Base-by-base conservation (phyloP, 208 protist genomes). In the Leishmania turanica region DNA sequence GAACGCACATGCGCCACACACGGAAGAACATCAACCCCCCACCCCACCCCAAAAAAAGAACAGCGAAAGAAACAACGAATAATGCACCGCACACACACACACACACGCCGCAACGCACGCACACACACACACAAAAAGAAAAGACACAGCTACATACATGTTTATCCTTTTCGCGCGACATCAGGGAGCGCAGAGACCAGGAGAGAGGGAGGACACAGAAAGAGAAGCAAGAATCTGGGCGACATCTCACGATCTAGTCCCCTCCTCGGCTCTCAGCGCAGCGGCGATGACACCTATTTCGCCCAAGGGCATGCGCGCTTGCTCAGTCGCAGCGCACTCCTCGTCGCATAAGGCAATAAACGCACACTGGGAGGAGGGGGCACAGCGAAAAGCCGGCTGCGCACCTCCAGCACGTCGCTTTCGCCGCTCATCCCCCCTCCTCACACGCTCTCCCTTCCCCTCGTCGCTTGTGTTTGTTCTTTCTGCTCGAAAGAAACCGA, bases 111-210 rank as follows among this genome's bases (percentile, higher is more conserved):
- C 37, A 78, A 58, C 73, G 64, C 49, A 42, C 31, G 17, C 62
- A 79, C 4, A 0, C 9, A 51, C 70, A 45, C 49, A 45, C 40
- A 72, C 37, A 81, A 42, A 77, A n/a, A 27, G 0, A 70, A 75
- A 21, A 56, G 49, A 80, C 34, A 68, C 47, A 73, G n/a, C 65
- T 70, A 70, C 37, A 47, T 70, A 70, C 65, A 70, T 70, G 5
- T 49, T 24, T n/a, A 47, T n/a, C 17, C 3, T 3, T 27, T 40
- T 7, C 13, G 65, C 65, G 11, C 21, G 65, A 49, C 17, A 13
- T 8, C 7, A 49, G 37, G 40, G 6, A 47, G 8, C 37, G 19
- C 4, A 40, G 65, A 70, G 64, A 24, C 31, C 1, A 69, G 31
- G n/a, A 15, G n/a, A 13, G 34, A 34, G 34, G 5, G 13, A 40